Evolutionary conservation across 78 protist genomes (phyloP), one percentile per base, ranked within the genome.

Genomic region (Dictyostelium purpureum): DNA sequence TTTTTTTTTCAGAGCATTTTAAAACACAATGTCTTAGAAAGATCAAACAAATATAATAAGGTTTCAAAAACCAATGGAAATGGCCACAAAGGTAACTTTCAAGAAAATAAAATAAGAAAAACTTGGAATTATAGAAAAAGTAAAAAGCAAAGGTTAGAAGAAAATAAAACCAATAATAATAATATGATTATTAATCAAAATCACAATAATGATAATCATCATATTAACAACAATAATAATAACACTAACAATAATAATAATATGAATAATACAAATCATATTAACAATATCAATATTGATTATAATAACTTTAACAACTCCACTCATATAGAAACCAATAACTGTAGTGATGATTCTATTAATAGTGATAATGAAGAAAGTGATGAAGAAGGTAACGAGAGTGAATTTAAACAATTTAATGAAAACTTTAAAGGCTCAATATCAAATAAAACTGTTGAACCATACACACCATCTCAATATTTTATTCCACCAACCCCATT

Each of bases 81-180:
- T 67, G 54, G 49, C 6, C 75, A 67, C 21, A 38, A 38, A 40
- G 75, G 75, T 38, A 67, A 67, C 21, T 67, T 67, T 38, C n/a
- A n/a, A 11, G 28, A 67, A n/a, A 67, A 67, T 67, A 18, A 16
- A 67, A 67, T 67, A 19, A 67, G 75, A 67, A 19, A 16, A 33
- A 67, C 75, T 10, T 19, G 16, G 16, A 67, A 67, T n/a, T 67
- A 67, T 38, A 67, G 75, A 67, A 18, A 35, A 7, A 37, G 5
- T n/a, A 40, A 33, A 33, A 67, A 67, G 19, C 31, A 37, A 67
- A 67, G 21, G 21, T 3, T 67, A 6, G 54, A 67, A 67, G 2
- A 21, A 4, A 49, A 67, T 35, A 19, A 16, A 37, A 31, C n/a
- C 10, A 26, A 33, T 63, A 35, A 35, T 14, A 63, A 10, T 35